Evolutionary conservation across 1,284 basidiomycete species (phyloP).

Genomic region (Moniliella sp.): DNA sequence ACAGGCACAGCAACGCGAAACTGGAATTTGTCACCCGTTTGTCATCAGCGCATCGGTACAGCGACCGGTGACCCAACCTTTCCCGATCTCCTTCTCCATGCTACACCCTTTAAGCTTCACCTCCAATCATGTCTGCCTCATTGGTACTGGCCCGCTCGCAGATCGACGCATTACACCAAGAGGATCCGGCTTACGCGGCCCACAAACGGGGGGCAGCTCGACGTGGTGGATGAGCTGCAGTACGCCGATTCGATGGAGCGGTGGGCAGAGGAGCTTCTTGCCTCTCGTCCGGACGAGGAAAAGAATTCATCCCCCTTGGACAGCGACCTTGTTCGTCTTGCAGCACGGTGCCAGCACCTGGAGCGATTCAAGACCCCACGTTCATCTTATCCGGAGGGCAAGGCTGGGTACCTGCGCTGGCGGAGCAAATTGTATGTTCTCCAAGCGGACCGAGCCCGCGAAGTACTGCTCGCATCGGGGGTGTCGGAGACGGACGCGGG

Average conservation of each 20-base stretch:
- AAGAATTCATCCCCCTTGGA: no score
- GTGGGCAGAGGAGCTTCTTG: conserved; percentile 4
- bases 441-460: conserved; percentile 16
- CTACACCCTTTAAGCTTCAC: no score
- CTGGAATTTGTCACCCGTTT: no score
- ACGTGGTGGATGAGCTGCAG: conserved; percentile 15
- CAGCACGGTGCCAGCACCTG: conserved; percentile 27
- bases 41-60: no score
- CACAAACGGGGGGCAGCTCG: neutral
- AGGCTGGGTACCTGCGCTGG: conserved; percentile 29
- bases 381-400: conserved; percentile 20
- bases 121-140: no score
- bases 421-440: conserved; percentile 18
- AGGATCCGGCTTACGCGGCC: neutral
- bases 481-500: conserved; percentile 7
- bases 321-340: conserved; percentile 12
- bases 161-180: neutral
- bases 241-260: conserved; percentile 25
- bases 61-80: no score
- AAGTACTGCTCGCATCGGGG: conserved; percentile 11
- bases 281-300: no score
- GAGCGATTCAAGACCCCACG: conserved; percentile 23
- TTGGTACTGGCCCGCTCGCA: neutral
- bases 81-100: no score
- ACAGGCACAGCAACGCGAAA: no score